Evolutionary conservation across 495 filamentous ascomycete species (phyloP).

Genomic region (Annulohypoxylon maeteangense): DNA sequence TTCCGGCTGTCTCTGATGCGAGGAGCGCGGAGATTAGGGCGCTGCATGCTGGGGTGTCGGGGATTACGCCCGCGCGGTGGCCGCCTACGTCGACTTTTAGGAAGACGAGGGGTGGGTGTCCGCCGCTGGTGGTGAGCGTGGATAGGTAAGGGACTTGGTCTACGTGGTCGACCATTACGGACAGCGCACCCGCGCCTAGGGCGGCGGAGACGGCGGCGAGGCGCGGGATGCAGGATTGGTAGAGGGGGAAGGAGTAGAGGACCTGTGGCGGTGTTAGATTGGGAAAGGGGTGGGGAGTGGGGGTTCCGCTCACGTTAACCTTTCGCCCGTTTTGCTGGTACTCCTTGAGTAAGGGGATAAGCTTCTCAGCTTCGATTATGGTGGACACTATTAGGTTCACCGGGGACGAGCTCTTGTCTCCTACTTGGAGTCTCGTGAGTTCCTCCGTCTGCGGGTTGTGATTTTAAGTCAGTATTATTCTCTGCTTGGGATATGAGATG

Average conservation of each 20-base stretch:
- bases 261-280: conserved; percentile 55
- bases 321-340: conserved; percentile 60
- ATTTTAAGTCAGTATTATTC: conserved; percentile 8
- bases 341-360: conserved; percentile 70
- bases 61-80: conserved; percentile 75
- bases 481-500: not conserved
- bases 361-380: conserved; percentile 75
- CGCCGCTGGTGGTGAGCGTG: conserved; percentile 51
- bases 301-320: conserved; percentile 63
- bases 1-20: conserved; percentile 49
- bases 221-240: conserved; percentile 68
- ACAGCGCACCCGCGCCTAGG: conserved; percentile 65
- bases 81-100: conserved; percentile 84
- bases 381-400: conserved; percentile 84
- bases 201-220: conserved; percentile 62
- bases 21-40: conserved; percentile 63
- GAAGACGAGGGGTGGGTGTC: conserved; percentile 64
- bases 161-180: conserved; percentile 78
- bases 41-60: conserved; percentile 61
- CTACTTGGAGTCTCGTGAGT: conserved; percentile 78
- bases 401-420: conserved; percentile 56
- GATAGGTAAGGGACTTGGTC: conserved; percentile 65
- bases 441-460: conserved; percentile 69
- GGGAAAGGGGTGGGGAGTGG: not conserved
- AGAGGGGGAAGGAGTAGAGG: conserved; percentile 79